phyloP scores from a whole-genome alignment of 768 basidiomycete genomes.

The Hypholoma sublateritium region DNA sequence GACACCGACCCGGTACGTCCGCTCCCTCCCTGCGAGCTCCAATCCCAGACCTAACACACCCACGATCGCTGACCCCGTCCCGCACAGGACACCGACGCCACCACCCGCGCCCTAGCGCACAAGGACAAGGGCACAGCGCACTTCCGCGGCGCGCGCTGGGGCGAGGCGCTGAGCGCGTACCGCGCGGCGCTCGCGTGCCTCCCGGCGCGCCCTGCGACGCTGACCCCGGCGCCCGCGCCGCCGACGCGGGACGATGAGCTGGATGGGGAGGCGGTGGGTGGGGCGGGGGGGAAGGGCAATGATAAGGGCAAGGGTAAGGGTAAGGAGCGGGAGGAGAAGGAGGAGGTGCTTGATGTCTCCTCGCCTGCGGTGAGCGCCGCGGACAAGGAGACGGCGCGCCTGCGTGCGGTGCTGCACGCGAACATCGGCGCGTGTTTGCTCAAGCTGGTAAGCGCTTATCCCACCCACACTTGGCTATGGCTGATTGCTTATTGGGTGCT shows the following conservation, averaged over 20 bases:
- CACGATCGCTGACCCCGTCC: neutral
- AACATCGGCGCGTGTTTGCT: conserved; percentile 88
- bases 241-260: conserved; percentile 10
- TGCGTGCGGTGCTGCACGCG: conserved; percentile 73
- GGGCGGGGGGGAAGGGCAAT: neutral
- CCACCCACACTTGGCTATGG: no score
- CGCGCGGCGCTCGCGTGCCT: conserved; percentile 64
- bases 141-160: conserved; percentile 68
- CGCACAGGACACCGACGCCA: neutral
- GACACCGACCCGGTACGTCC: no score
- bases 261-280: conserved; percentile 4
- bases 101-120: conserved; percentile 30
- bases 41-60: neutral
- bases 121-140: conserved; percentile 76
- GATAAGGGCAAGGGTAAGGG: conserved; percentile 1
- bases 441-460: conserved; percentile 71
- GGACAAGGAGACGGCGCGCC: conserved; percentile 16
- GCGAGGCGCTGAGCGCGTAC: conserved; percentile 71
- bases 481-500: no score
- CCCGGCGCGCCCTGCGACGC: conserved; percentile 42
- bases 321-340: conserved; percentile 1
- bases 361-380: conserved; percentile 21
- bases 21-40: no score
- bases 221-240: conserved; percentile 18
- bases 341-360: conserved; percentile 13